phyloP scores from a whole-genome alignment of 805 yeast species.

The Lachancea dasiensis region DNA sequence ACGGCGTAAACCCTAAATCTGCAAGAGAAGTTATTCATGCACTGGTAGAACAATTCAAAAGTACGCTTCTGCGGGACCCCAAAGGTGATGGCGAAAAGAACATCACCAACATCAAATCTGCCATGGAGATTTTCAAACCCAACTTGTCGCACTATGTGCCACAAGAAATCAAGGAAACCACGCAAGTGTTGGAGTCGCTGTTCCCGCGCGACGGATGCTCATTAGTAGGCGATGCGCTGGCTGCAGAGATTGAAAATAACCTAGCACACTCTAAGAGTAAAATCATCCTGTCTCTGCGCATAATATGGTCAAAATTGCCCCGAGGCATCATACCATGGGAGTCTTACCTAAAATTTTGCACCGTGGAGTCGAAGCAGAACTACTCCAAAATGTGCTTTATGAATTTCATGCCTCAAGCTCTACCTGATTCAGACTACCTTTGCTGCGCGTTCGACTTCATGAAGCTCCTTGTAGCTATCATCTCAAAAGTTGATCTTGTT shows the following conservation, averaged over 20 bases:
- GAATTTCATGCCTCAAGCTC: constrained; percentile 29
- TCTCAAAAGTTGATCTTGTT: constrained; percentile 28
- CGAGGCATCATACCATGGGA: constrained; percentile 35
- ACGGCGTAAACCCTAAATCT: constrained; percentile 30
- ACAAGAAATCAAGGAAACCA: constrained; percentile 26
- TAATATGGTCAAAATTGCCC: constrained; percentile 33
- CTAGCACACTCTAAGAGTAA: constrained; percentile 23
- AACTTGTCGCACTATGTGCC: constrained; percentile 32
- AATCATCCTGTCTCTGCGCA: constrained; percentile 27
- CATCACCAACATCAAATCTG: constrained; percentile 14
- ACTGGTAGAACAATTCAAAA: constrained; percentile 30
- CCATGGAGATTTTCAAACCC: constrained; percentile 34
- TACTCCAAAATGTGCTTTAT: constrained; percentile 31
- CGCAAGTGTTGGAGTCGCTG: constrained; percentile 24
- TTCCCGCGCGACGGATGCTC: constrained; percentile 37
- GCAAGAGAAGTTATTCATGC: constrained; percentile 33
- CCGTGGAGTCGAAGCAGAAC: constrained; percentile 21
- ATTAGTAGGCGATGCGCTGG: constrained; percentile 28
- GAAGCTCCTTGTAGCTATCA: constrained; percentile 30
- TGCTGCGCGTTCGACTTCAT: constrained; percentile 35
- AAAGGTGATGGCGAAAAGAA: constrained; percentile 13
- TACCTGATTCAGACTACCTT: constrained; percentile 34
- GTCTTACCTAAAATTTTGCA: constrained; percentile 26
- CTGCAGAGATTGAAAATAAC: constrained; percentile 17
- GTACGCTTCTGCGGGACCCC: constrained; percentile 15